Conservation (phyloP, 2,329 filamentous ascomycete species). For the Emergomyces pasteurianus region DNA sequence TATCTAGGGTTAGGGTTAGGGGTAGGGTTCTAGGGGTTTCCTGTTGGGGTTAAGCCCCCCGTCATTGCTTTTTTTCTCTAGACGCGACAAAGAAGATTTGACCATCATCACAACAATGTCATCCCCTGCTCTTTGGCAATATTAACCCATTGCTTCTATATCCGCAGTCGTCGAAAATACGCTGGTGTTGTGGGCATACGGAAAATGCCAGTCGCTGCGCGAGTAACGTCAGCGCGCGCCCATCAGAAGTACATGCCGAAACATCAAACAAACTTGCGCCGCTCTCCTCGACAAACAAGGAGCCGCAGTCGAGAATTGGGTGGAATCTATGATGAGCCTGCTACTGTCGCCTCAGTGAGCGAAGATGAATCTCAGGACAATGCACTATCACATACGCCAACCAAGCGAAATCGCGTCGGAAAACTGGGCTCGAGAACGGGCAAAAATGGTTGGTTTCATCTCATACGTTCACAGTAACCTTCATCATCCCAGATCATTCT, state of each 20-base stretch:
- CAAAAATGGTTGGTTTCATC: not conserved
- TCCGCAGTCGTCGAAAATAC: not conserved
- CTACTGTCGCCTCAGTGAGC: not conserved
- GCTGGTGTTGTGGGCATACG: not conserved
- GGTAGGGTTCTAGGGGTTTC: constrained; percentile 1
- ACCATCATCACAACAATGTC: not conserved
- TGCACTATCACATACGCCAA: not conserved
- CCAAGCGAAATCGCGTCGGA: not conserved
- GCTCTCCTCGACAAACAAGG: constrained; percentile 1
- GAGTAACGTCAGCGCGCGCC: not conserved
- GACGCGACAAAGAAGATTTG: not conserved
- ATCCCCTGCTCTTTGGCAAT: not conserved
- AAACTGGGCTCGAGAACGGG: not conserved
- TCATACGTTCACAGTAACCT: not conserved
- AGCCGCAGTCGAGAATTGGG: constrained; percentile 2
- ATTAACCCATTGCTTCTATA: not conserved
- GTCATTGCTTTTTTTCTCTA: not conserved
- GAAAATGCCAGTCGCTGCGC: not conserved
- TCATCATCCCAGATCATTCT: not conserved
- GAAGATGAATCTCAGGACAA: not conserved
- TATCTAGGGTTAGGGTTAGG: constrained; percentile 4
- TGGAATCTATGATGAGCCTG: not conserved
- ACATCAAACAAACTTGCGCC: not conserved
- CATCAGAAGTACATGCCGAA: not conserved
- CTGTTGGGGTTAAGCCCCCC: not conserved